These are phyloP conservation scores for Rhytidhysteron rufulum DNA, from an alignment of 2,329 filamentous ascomycete species.

Conservation along the genomic window DNA sequence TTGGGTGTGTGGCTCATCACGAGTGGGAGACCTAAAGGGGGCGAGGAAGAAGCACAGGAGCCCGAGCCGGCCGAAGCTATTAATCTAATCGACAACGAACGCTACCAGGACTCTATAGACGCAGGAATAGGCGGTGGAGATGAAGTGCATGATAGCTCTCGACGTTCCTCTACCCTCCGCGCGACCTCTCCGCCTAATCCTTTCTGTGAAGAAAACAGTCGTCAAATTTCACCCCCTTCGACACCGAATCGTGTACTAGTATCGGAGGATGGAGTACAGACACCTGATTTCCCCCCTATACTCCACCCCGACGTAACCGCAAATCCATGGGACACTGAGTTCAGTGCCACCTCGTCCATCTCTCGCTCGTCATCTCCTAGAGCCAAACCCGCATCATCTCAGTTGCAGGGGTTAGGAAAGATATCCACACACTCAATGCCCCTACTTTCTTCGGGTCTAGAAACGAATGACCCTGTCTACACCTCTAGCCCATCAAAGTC, in stretches of 20 bases:
- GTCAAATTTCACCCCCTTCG: constrained; percentile 11
- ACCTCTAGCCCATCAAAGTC: too few relatives aligned
- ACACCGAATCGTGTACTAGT: constrained; percentile 24
- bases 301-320: constrained; percentile 13
- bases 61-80: constrained; percentile 41
- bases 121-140: constrained; percentile 10
- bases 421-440: constrained; percentile 24
- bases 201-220: constrained; percentile 12
- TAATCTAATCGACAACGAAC: constrained; percentile 38
- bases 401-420: too few relatives aligned
- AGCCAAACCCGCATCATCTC: constrained; percentile 10
- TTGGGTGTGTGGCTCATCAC: constrained; percentile 97
- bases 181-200: constrained; percentile 19
- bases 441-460: constrained; percentile 24
- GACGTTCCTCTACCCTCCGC: constrained; percentile 23
- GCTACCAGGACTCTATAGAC: constrained; percentile 23
- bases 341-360: constrained; percentile 1
- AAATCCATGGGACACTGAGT: constrained; percentile 26
- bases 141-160: constrained; percentile 8
- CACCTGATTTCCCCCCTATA: constrained; percentile 8
- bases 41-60: constrained; percentile 49
- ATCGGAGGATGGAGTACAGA: constrained; percentile 7
- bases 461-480: constrained; percentile 17
- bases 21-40: constrained; percentile 64
- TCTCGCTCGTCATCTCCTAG: constrained; percentile 2